Base-by-base conservation (phyloP, 768 basidiomycete species). In the Kwoniella heveanensis region DNA sequence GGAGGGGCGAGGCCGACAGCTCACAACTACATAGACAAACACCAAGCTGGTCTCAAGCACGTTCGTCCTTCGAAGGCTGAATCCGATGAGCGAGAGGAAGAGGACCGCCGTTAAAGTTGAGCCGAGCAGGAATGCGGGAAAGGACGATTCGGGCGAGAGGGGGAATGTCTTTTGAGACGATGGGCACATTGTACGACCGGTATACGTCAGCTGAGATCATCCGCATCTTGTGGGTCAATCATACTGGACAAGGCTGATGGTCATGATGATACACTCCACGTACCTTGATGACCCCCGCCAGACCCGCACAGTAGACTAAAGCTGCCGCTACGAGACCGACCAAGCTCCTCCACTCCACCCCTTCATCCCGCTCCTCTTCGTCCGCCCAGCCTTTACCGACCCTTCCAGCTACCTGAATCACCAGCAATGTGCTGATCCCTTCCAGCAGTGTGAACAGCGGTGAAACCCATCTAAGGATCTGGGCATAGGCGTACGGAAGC, bases 61-160 rank as follows among this genome's bases (percentile, higher is more conserved):
- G 72, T 95, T 95, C 46, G 93, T 95, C 55, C 91, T 85, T 58
- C 91, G 86, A 66, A 93, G 79, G 8, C 86, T 87, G 79, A 97
- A 94, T 6, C 94, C 94, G 67, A 97, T 95, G 69, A 90, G 83
- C 1, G 92, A 92, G 46, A 96, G 83, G 81, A 96, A 97, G 29
- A 95, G 79, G 74, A 95, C 88, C 10, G 91, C 87, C 0, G 93
- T 92, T 62, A 95, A 82, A 1, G 91, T 90, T 1, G 88, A 89
- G 2, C 94, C 94, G 19, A 97, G 83, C 10, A 97, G 82, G 1
- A 93, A 94, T 1, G 93, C 90, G 10, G 92, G 90, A 30, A 95
- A 83, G 9, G 93, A 90, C 0, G 91, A 90, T 9, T 88, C 85
- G 5, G 91, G 89, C 6, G 89, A 89, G 2, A 88, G 84, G 25